phyloP scores from a whole-genome alignment of 176 grass and related monocot species.

The maize (Zea mays) region Zm-B73-REFERENCE-NAM-5.0 NC_050100.1:212219501-212220000 shows the following conservation, averaged over 20 bases:
- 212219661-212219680: conserved; percentile 13
- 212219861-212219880: conserved; percentile 91
- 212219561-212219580: background rate
- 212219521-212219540: background rate
- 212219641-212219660: conserved; percentile 6
- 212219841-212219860: conserved; percentile 66
- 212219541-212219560: conserved; percentile 11
- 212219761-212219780: conserved; percentile 83
- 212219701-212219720: conserved; percentile 32
- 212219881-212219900: conserved; percentile 77
- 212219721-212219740: conserved; percentile 40
- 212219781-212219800: conserved; percentile 60
- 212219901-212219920: conserved; percentile 48
- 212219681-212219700: conserved; percentile 10
- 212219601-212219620: background rate
- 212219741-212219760: conserved; percentile 53
- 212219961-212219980: background rate
- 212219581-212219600: background rate
- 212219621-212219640: background rate
- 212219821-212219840: conserved; percentile 81
- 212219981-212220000: background rate
- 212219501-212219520: conserved; percentile 5
- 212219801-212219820: conserved; percentile 92
- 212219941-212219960: background rate
- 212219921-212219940: conserved; percentile 39